phyloP scores from a whole-genome alignment of 495 filamentous ascomycete genomes.

The Amorphotheca resinae region DNA sequence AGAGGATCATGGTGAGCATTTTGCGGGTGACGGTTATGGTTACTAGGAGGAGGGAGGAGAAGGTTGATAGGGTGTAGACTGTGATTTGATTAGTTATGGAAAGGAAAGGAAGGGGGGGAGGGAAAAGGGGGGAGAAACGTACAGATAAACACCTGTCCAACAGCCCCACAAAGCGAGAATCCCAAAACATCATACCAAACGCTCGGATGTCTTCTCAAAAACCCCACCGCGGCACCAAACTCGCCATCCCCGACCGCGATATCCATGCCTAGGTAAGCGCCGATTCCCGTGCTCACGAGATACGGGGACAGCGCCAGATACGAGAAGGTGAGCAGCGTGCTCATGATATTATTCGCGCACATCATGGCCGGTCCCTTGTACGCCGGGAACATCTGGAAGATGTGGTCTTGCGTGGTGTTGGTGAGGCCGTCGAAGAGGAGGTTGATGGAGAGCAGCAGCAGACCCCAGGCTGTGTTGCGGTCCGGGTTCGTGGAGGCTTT shows the following conservation, averaged over 20 bases:
- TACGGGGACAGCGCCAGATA: constrained; percentile 74
- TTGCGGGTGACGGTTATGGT: constrained; percentile 96
- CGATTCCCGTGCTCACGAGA: constrained; percentile 50
- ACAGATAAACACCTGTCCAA: constrained; percentile 96
- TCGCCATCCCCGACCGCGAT: constrained; percentile 46
- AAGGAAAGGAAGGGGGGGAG: background rate
- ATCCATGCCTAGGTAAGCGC: constrained; percentile 56
- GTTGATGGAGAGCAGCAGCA: constrained; percentile 80
- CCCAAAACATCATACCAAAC: constrained; percentile 76
- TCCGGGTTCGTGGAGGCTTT: constrained; percentile 22
- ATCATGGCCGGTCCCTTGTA: constrained; percentile 97
- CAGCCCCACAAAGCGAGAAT: constrained; percentile 83
- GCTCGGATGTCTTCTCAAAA: constrained; percentile 62
- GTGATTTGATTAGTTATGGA: constrained; percentile 10
- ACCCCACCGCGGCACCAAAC: constrained; percentile 62
- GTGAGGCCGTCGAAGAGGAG: constrained; percentile 91
- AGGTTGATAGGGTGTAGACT: constrained; percentile 86
- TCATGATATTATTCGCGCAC: constrained; percentile 90
- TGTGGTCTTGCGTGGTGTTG: constrained; percentile 92
- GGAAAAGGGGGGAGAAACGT: constrained; percentile 21
- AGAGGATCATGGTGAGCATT: constrained; percentile 98
- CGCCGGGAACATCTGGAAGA: constrained; percentile 64
- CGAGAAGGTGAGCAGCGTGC: constrained; percentile 54
- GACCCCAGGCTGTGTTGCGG: constrained; percentile 57
- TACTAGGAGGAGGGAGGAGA: constrained; percentile 83